Evolutionary conservation across 129 eudicot species (phyloP).

Genomic region (Flaveria robusta): DNA sequence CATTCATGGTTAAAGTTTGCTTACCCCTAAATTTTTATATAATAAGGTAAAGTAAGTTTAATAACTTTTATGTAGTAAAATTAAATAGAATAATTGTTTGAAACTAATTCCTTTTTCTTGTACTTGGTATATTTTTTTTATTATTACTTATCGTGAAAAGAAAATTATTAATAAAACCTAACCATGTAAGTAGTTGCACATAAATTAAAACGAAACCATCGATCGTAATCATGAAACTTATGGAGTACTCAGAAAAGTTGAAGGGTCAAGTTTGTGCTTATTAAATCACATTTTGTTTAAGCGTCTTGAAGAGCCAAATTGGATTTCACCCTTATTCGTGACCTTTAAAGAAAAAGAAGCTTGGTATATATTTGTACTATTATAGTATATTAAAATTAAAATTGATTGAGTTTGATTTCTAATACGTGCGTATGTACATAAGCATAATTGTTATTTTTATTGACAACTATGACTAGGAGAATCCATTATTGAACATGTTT

Average conservation of each 20-base stretch:
- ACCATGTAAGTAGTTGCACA: neutral
- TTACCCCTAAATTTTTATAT: no score
- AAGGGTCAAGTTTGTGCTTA: slow-evolving; percentile 3
- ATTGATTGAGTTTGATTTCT: neutral
- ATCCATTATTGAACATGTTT: no score
- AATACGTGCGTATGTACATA: no score
- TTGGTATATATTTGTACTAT: neutral
- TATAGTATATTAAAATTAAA: neutral
- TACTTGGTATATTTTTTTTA: no score
- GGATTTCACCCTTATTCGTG: neutral
- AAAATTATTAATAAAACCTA: neutral
- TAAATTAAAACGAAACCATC: neutral
- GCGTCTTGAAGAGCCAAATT: slow-evolving; percentile 13
- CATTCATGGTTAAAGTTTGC: no score
- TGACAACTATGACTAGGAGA: no score
- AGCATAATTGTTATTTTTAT: no score
- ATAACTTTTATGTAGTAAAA: no score
- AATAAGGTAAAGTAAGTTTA: no score
- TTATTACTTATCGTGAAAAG: no score
- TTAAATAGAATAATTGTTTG: no score
- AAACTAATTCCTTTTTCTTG: no score
- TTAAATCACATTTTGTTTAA: neutral
- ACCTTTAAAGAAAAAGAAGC: neutral
- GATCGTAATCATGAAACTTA: slow-evolving; percentile 1
- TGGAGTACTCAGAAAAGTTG: neutral